Evolutionary conservation across 148 eudicot genomes (phyloP), one percentile per base, ranked within the genome.

Genomic region (Vaccinium vitisidaea): DNA sequence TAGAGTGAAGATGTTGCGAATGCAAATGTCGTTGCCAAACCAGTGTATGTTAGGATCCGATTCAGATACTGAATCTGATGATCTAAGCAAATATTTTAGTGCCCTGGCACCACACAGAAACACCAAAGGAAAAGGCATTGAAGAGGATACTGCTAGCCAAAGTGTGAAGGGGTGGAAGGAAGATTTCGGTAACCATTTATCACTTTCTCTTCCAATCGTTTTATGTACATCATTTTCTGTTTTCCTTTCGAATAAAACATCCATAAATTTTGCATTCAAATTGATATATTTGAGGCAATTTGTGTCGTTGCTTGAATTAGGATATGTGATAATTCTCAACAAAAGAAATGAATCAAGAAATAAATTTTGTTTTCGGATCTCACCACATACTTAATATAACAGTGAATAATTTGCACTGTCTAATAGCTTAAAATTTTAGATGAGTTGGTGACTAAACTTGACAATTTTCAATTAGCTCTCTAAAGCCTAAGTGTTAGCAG

Each of bases 41-140:
- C 11, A 77, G 21, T 2, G 1, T 77, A 21, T 25, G 59, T 30
- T 8, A 7, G 8, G 39, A 25, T 54, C 63, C 1, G 65, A 79
- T 79, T 79, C 81, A 15, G 43, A 54, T 16, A 54, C 81, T 16
- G 81, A 79, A 55, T 79, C 65, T 9, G 48, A 79, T 27, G 81
- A 79, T 54, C 48, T 79, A 2, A 54, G 46, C 21, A 27, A 27
- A 3, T 79, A 54, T 8, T 78, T 75, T 43, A 46, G 53, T 8
- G 6, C 50, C 25, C 53, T 3, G n/a, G 50, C 30, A 27, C 81
- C 36, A 7, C 58, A 3, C 11, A 53, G 15, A 27, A n/a, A 49
- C 12, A 4, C 1, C 7, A 77, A 23, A 12, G 80, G 56, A 49
- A 53, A 78, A 53, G 4, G 11, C 3, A 21, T 53, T 54, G 48